A percentile compares a stretch with the other conserved stretches of the same genome.
These are phyloP conservation scores for Arabidopsis thaliana DNA, from an alignment of 345 rosid species.

Conservation along the genomic window DNA sequence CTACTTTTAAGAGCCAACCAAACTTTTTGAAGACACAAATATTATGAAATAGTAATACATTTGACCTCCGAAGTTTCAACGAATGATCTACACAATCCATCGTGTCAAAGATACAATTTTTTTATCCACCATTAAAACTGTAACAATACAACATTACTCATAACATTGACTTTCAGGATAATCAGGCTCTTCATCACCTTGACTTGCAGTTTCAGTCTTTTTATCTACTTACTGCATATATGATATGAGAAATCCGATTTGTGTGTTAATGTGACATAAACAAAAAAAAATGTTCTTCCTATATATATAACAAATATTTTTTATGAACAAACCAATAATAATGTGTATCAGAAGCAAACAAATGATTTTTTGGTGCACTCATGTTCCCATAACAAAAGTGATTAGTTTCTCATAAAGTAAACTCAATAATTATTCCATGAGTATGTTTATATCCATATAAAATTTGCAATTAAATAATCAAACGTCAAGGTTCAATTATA, in stretches of 20 bases:
- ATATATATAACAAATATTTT: not conserved
- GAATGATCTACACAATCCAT: not conserved
- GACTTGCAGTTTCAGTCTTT: not conserved
- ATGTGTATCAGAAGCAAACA: conserved; percentile 10
- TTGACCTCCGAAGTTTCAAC: not conserved
- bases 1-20: not conserved
- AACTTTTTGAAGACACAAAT: not conserved
- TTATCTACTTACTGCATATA: not conserved
- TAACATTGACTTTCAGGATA: too few relatives aligned
- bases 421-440: not conserved
- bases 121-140: not conserved
- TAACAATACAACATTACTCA: too few relatives aligned
- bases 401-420: conserved; percentile 1
- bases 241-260: not conserved
- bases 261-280: not conserved
- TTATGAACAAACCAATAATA: not conserved
- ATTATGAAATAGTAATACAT: too few relatives aligned
- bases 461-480: not conserved
- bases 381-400: conserved; percentile 8
- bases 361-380: not conserved
- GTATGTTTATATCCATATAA: not conserved
- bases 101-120: not conserved
- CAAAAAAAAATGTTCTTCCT: not conserved
- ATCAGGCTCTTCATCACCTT: not conserved
- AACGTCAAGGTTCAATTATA: conserved; percentile 6